A percentile compares a stretch with the other conserved stretches of the same genome.
These are phyloP conservation scores for Lentinula edodes DNA, from an alignment of 768 basidiomycete species.

Conservation along the genomic window DNA sequence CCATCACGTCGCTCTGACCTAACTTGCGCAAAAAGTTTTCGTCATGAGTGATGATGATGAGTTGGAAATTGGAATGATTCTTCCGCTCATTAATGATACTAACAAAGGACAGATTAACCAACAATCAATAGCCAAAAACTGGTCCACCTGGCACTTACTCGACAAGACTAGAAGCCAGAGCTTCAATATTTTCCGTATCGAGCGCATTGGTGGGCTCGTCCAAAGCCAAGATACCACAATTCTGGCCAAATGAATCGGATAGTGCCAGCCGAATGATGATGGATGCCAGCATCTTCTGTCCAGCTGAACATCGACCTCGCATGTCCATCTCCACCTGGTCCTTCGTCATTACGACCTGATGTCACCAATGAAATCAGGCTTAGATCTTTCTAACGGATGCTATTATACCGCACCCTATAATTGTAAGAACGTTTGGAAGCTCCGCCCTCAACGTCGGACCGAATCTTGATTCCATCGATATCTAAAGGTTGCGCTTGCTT, in stretches of 20 bases:
- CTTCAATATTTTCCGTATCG: constrained; percentile 94
- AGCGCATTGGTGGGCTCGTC: constrained; percentile 98
- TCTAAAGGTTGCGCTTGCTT: constrained; percentile 40
- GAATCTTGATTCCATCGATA: constrained; percentile 95
- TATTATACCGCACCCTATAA: constrained; percentile 64
- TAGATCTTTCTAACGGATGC: constrained; percentile 5
- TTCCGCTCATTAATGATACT: constrained; percentile 95
- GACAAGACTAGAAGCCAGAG: constrained; percentile 84
- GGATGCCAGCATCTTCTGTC: constrained; percentile 97
- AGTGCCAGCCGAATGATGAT: constrained; percentile 97
- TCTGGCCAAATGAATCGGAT: constrained; percentile 95
- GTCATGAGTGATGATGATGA: constrained; percentile 96
- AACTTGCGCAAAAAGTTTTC: constrained; percentile 90
- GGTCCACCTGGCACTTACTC: constrained; percentile 51
- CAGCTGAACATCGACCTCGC: constrained; percentile 97
- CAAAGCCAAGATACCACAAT: constrained; percentile 94
- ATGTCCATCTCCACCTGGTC: constrained; percentile 99
- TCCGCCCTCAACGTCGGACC: constrained; percentile 88
- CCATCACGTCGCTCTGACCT: constrained; percentile 88
- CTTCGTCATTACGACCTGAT: constrained; percentile 97
- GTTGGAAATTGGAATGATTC: constrained; percentile 87
- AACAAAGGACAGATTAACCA: constrained; percentile 1
- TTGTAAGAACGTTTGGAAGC: constrained; percentile 93
- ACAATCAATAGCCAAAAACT: background rate
- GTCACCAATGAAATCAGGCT: constrained; percentile 8